Percentiles rank a stretch among this genome's conserved stretches.
Evolutionary conservation across 768 basidiomycete species (phyloP).

Genomic region (Agrocybe chaxingu): DNA sequence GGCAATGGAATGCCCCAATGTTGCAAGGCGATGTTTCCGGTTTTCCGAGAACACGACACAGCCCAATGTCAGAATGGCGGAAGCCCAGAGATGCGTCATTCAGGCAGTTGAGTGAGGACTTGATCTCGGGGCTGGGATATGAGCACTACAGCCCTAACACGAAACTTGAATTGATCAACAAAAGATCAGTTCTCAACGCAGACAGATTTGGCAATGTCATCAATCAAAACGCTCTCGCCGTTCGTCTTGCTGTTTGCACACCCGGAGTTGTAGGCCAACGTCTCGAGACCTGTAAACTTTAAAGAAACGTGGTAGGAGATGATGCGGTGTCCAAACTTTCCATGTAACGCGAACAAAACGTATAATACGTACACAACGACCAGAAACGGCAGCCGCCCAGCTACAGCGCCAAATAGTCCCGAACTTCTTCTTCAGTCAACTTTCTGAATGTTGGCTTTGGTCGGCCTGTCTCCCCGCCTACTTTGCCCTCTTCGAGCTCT

Average conservation of each 20-base stretch:
- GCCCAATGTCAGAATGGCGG: too few relatives aligned
- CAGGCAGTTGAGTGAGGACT: too few relatives aligned
- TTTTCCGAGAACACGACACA: conserved; percentile 1
- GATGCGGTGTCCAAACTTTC: conserved; percentile 15
- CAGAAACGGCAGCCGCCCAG: conserved; percentile 16
- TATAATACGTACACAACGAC: conserved; percentile 16
- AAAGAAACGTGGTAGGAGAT: conserved; percentile 7
- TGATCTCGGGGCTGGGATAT: too few relatives aligned
- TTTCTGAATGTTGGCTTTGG: conserved; percentile 92
- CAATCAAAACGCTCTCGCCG: too few relatives aligned
- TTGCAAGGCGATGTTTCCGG: background rate
- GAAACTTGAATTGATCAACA: too few relatives aligned
- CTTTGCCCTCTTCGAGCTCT: conserved; percentile 68
- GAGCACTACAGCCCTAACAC: too few relatives aligned
- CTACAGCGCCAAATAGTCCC: conserved; percentile 89
- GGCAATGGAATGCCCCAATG: background rate
- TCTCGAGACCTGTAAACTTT: conserved; percentile 1
- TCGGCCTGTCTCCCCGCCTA: conserved; percentile 64
- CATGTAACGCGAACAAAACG: conserved; percentile 13
- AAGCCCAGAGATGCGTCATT: too few relatives aligned
- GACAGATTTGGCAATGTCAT: too few relatives aligned
- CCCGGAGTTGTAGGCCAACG: background rate
- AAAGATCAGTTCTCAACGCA: too few relatives aligned
- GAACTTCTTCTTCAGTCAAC: conserved; percentile 93
- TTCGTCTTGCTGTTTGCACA: too few relatives aligned